A percentile compares a stretch with the other conserved stretches of the same genome.
phyloP scores from a whole-genome alignment of 352 stramenopile genomes.

The Blastocystis sp. region DNA sequence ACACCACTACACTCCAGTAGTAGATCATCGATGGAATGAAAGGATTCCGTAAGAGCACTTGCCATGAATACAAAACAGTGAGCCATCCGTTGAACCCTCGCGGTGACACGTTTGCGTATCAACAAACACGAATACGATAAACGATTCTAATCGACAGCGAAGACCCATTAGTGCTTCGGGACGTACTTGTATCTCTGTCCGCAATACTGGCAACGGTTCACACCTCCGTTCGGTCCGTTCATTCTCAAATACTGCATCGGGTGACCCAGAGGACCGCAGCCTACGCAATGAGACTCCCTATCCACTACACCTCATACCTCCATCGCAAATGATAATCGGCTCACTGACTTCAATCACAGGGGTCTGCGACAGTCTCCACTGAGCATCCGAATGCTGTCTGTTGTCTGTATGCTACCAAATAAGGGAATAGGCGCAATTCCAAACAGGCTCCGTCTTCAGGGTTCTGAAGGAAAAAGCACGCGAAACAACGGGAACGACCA shows the following conservation, averaged over 20 bases:
- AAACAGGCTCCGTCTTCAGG: constrained; percentile 28
- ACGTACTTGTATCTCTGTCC: constrained; percentile 57
- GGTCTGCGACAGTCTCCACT: constrained; percentile 52
- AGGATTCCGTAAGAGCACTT: too few species aligned
- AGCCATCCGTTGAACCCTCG: too few species aligned
- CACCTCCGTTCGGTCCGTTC: constrained; percentile 53
- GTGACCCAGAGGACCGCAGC: constrained; percentile 50
- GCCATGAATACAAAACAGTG: too few species aligned
- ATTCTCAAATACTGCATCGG: constrained; percentile 55
- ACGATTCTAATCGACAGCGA: constrained; percentile 13
- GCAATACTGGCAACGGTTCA: constrained; percentile 53
- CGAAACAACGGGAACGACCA: constrained; percentile 12
- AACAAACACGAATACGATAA: constrained; percentile 52
- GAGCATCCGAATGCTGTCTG: constrained; percentile 38
- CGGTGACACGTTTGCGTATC: too few species aligned
- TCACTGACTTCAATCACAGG: constrained; percentile 56
- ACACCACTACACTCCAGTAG: too few species aligned
- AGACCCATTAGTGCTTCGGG: constrained; percentile 35
- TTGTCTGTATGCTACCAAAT: constrained; percentile 42
- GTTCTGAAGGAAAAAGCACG: constrained; percentile 43
- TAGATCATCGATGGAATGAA: too few species aligned
- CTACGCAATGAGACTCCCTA: constrained; percentile 18
- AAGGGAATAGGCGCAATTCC: neutral
- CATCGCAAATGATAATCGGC: constrained; percentile 55
- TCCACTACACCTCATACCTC: neutral